phyloP scores from a whole-genome alignment of 495 filamentous ascomycete species.

The Penicillium desertorum region DNA sequence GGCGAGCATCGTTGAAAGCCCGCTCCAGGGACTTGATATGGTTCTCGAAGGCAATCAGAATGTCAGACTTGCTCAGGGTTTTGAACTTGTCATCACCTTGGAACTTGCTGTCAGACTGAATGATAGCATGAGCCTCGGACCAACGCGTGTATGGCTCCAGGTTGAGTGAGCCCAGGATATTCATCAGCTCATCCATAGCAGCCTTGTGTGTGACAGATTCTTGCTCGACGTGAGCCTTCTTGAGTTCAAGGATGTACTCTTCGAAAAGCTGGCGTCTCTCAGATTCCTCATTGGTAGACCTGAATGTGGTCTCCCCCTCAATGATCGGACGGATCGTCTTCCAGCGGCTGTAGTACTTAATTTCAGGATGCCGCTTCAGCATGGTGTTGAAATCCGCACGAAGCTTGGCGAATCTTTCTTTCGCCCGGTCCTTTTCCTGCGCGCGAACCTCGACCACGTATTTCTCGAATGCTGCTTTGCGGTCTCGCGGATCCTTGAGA shows the following conservation, averaged over 20 bases:
- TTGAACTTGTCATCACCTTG: conserved; percentile 86
- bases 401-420: conserved; percentile 90
- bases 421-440: conserved; percentile 92
- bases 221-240: conserved; percentile 70
- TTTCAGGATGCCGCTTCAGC: conserved; percentile 95
- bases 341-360: conserved; percentile 97
- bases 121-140: conserved; percentile 81
- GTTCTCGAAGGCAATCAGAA: conserved; percentile 90
- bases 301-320: conserved; percentile 92
- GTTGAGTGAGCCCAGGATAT: conserved; percentile 77
- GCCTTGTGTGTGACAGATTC: conserved; percentile 71
- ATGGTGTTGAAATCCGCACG: conserved; percentile 93
- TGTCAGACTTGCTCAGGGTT: conserved; percentile 80
- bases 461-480: conserved; percentile 92
- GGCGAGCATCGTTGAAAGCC: conserved; percentile 82
- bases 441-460: conserved; percentile 85
- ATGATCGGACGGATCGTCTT: conserved; percentile 94
- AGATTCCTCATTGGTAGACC: conserved; percentile 81
- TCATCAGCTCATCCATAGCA: conserved; percentile 81
- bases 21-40: conserved; percentile 92
- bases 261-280: conserved; percentile 93
- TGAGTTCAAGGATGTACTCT: conserved; percentile 85
- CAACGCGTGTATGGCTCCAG: conserved; percentile 94
- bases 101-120: conserved; percentile 77
- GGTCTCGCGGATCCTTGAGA: conserved; percentile 88